Base-by-base conservation (phyloP, 2,329 filamentous ascomycete genomes). In the Ampelomyces quisqualis region DNA sequence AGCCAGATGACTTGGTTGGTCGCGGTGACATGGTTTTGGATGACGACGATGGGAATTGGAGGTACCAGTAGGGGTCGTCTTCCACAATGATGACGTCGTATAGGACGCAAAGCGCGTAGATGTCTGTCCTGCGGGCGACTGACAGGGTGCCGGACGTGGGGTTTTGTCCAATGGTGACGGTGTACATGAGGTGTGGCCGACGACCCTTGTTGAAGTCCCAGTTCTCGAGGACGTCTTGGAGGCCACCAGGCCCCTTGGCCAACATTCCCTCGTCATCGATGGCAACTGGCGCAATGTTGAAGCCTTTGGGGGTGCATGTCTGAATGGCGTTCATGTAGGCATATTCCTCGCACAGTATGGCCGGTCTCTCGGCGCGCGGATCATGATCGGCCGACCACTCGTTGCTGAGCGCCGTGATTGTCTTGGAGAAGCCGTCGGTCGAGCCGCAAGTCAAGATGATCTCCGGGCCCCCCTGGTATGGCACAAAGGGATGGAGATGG, bases 1-100 rank as follows among this genome's bases (percentile, higher is more conserved):
- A 91, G 7, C 88, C 88, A 0, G 77, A 80, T 29, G 58, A 76
- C 73, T 55, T 79, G 73, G 61, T 80, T 38, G 57, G 70, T 45
- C 49, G 67, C 40, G 55, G 64, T 45, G 45, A 44, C 44, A 41
- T 55, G 35, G 30, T 42, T 23, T 53, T 58, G 36, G 73, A 62
- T 7, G 71, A 78, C 0, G 86, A 84, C 1, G 86, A 86, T 0
- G 89, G 88, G 68, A 81, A 96, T 65, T 96, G 91, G 7, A 97
- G 76, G 67, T 93, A 91, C 88, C 89, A 96, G 73, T 96, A 96
- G 5, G 91, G 91, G 49, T 96, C 90, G 58, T 97, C 91, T 68
- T 97, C 91, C 47, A 94, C 73, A 51, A 96, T 95, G 58, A 96
- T 80, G 49, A 96, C 79, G 67, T 96, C 90, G 70, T 88, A 95